Conservation (phyloP, 2,329 filamentous ascomycete species). For the Monosporascus sp. region DNA sequence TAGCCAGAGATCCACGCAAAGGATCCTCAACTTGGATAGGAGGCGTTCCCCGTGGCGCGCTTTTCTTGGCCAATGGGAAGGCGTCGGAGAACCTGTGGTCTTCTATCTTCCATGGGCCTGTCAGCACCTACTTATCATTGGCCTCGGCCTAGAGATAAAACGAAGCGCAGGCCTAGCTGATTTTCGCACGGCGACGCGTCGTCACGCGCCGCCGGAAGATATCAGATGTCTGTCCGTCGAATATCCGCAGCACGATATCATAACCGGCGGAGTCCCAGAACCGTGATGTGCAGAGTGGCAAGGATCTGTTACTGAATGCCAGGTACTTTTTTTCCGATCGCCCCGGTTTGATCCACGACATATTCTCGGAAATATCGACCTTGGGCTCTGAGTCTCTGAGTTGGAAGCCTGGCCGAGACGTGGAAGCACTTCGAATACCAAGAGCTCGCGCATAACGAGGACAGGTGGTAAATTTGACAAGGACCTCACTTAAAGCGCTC, state of each 20-base stretch:
- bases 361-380: background rate
- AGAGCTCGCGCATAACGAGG: background rate
- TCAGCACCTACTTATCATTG: too few species aligned
- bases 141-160: too few species aligned
- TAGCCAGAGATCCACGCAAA: background rate
- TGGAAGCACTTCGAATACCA: background rate
- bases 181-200: background rate
- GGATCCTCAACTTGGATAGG: too few species aligned
- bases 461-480: conserved; percentile 9
- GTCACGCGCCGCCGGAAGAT: background rate
- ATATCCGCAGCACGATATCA: background rate
- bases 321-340: background rate
- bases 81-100: background rate
- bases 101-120: too few species aligned
- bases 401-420: background rate
- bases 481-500: conserved; percentile 14
- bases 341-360: background rate
- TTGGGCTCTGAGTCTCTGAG: background rate
- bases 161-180: background rate
- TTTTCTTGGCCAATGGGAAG: background rate
- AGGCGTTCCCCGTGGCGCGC: background rate
- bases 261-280: background rate
- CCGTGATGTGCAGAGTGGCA: background rate
- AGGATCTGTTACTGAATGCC: background rate
- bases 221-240: background rate